These are phyloP conservation scores for Lojkania enalia DNA, from an alignment of 2,329 filamentous ascomycete species.

Conservation along the genomic window DNA sequence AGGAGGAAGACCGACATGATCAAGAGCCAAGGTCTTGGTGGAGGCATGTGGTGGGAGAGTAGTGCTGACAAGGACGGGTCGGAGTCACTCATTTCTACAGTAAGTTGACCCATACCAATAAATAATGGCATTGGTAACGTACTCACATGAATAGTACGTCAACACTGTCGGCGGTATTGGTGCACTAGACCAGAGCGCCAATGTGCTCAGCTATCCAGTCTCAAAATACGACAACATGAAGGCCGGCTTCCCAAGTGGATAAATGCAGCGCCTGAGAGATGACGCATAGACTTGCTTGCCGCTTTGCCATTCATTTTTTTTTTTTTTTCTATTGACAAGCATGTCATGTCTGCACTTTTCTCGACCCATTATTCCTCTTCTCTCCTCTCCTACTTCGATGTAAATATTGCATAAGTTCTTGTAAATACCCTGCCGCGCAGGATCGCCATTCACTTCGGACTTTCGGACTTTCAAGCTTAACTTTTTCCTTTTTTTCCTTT, in stretches of 20 bases:
- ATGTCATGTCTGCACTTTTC: neutral
- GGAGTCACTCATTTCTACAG: slow-evolving; percentile 37
- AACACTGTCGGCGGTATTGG: slow-evolving; percentile 59
- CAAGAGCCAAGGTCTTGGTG: slow-evolving; percentile 33
- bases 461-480: too few relatives aligned
- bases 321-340: neutral
- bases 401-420: neutral
- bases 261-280: neutral
- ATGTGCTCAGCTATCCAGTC: slow-evolving; percentile 65
- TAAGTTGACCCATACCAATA: slow-evolving; percentile 30
- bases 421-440: neutral
- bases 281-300: neutral
- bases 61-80: slow-evolving; percentile 36
- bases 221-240: slow-evolving; percentile 73
- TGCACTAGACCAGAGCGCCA: slow-evolving; percentile 57
- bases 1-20: slow-evolving; percentile 32
- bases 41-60: slow-evolving; percentile 46
- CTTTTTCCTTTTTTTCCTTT: neutral
- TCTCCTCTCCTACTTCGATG: too few relatives aligned
- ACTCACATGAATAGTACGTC: slow-evolving; percentile 45
- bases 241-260: slow-evolving; percentile 47
- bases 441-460: neutral
- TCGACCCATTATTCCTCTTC: too few relatives aligned
- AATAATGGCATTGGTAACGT: neutral
- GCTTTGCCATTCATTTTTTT: neutral